phyloP scores from a whole-genome alignment of 129 eudicot species.

The Silybum marianum region DNA sequence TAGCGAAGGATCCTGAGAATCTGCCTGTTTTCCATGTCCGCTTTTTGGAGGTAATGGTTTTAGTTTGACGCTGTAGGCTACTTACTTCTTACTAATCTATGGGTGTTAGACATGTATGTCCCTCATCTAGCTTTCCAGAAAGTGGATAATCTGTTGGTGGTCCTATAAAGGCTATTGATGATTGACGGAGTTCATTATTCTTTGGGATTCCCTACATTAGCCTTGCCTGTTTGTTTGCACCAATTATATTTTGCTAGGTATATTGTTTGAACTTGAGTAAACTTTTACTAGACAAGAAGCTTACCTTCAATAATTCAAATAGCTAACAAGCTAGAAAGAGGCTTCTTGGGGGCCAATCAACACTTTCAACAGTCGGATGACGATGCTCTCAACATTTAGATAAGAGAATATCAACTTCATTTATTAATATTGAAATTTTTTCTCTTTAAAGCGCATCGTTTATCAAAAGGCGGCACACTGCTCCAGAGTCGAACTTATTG shows the following conservation, averaged over 20 bases:
- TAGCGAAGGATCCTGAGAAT: conserved; percentile 75
- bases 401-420: background rate
- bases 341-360: background rate
- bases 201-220: background rate
- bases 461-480: background rate
- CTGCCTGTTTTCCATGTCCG: conserved; percentile 85
- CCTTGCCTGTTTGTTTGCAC: background rate
- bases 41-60: conserved; percentile 64
- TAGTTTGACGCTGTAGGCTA: conserved; percentile 16
- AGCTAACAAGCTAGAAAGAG: background rate
- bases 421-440: background rate
- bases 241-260: background rate
- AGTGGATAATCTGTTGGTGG: background rate
- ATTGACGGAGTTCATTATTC: background rate
- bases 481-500: background rate
- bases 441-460: background rate
- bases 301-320: background rate
- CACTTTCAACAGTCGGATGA: background rate
- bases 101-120: background rate
- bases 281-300: background rate
- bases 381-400: background rate
- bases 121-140: conserved; percentile 1
- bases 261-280: background rate
- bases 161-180: background rate
- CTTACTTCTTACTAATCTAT: conserved; percentile 1